These are phyloP conservation scores for Rhizopogon vinicolor DNA, from an alignment of 768 basidiomycete genomes.

Conservation along the genomic window DNA sequence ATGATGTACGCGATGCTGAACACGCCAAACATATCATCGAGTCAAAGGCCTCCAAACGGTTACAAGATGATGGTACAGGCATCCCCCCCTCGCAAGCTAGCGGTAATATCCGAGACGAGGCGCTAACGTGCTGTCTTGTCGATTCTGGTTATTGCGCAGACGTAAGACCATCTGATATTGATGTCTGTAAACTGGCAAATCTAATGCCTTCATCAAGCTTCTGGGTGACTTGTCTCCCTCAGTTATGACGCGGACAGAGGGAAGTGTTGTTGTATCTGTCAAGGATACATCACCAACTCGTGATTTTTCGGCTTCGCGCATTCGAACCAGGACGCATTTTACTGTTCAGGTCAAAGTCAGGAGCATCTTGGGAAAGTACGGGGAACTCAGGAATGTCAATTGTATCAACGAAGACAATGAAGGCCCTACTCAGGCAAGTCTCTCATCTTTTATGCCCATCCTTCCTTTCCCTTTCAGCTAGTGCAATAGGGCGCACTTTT, in stretches of 20 bases:
- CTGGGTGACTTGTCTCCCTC: constrained; percentile 43
- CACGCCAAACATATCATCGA: constrained; percentile 41
- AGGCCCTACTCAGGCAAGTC: constrained; percentile 24
- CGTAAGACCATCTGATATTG: constrained; percentile 26
- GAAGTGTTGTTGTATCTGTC: constrained; percentile 46
- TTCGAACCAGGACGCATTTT: constrained; percentile 9
- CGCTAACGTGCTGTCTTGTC: constrained; percentile 40
- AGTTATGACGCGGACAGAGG: constrained; percentile 49
- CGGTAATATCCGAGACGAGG: constrained; percentile 16
- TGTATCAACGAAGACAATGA: constrained; percentile 21
- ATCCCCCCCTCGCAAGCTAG: constrained; percentile 3
- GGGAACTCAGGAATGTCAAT: constrained; percentile 25
- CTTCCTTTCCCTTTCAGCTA: not conserved
- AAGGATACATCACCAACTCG: constrained; percentile 16
- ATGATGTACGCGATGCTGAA: constrained; percentile 52
- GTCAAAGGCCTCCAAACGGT: constrained; percentile 7
- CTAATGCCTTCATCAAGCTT: constrained; percentile 32
- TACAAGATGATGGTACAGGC: constrained; percentile 1
- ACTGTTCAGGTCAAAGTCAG: constrained; percentile 25
- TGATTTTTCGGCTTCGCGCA: constrained; percentile 19
- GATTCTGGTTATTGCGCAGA: constrained; percentile 40
- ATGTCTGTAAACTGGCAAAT: constrained; percentile 1
- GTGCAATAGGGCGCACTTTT: constrained; percentile 1
- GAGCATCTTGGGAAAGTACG: constrained; percentile 23
- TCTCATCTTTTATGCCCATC: not conserved